A percentile compares a stretch with the other conserved stretches of the same genome.
Evolutionary conservation across 805 yeast species (phyloP).

Genomic region (Cyberlindnera euphorbiae): DNA sequence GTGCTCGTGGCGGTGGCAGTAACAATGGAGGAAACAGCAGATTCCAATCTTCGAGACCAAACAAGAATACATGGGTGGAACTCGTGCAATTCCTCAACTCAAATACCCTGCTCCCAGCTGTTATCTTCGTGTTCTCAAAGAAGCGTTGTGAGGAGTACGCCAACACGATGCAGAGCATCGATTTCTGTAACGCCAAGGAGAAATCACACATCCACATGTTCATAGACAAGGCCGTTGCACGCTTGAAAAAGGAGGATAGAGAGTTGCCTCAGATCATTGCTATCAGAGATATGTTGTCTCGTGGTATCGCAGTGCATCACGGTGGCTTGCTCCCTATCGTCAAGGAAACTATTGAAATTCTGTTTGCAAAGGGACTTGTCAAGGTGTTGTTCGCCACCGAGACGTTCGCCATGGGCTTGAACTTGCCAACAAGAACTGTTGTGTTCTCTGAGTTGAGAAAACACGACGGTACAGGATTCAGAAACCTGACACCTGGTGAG

Average conservation of each 20-base stretch:
- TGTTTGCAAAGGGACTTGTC: conserved; percentile 80
- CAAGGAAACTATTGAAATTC: conserved; percentile 87
- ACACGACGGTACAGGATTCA: conserved; percentile 82
- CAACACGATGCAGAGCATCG: conserved; percentile 63
- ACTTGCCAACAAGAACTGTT: conserved; percentile 94
- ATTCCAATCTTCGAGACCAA: conserved; percentile 42
- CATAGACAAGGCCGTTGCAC: conserved; percentile 79
- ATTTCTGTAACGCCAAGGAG: conserved; percentile 80
- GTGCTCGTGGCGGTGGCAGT: conserved; percentile 23
- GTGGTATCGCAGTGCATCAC: conserved; percentile 96
- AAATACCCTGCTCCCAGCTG: conserved; percentile 80
- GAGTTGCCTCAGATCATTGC: conserved; percentile 87
- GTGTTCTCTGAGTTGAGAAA: conserved; percentile 81
- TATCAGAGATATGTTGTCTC: conserved; percentile 71
- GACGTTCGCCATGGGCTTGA: conserved; percentile 98
- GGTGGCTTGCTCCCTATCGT: conserved; percentile 92
- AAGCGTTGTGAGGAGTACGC: conserved; percentile 94
- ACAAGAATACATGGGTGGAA: conserved; percentile 71
- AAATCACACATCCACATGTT: conserved; percentile 91
- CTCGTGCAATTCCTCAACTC: conserved; percentile 66
- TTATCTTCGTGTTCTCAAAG: conserved; percentile 88
- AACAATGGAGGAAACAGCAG: conserved; percentile 32
- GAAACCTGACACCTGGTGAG: conserved; percentile 89
- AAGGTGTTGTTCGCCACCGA: conserved; percentile 95
- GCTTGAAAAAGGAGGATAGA: conserved; percentile 88